Base-by-base conservation (phyloP, 1,139 yeast species). In the Nadsonia commutata region DNA sequence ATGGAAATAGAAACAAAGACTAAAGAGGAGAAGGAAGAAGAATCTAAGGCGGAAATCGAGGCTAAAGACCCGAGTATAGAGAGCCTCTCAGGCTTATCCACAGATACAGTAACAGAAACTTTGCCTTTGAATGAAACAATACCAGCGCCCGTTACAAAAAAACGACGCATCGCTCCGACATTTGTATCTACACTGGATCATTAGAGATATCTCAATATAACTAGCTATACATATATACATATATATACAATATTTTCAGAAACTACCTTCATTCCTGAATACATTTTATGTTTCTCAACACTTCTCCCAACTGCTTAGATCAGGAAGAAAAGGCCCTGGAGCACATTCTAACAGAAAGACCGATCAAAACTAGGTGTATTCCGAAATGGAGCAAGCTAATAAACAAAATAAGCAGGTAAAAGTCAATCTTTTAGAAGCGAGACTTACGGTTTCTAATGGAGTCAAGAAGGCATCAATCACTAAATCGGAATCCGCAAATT, bases 131-230 rank as follows among this genome's bases (percentile, higher is more conserved):
- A n/a, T n/a, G n/a, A n/a, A n/a, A n/a, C n/a, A n/a, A n/a, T n/a
- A n/a, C n/a, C n/a, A n/a, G n/a, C 40, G 37, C 38, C 42, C 16
- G 43, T 49, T 23, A 66, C 64, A 49, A 63, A 66, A 45, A 69
- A 69, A 51, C 64, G 71, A 44, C 56, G 75, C 45, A 60, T 72
- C 3, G 62, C 67, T 0, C 76, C 78, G 6, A 70, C 71, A 2
- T 53, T 69, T 40, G 57, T 71, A 27, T 31, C 43, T n/a, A 33
- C 33, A 20, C 31, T n/a, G n/a, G n/a, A n/a, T n/a, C n/a, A n/a
- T n/a, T n/a, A n/a, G n/a, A n/a, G n/a, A n/a, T n/a, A n/a, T n/a
- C n/a, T n/a, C n/a, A n/a, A n/a, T n/a, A n/a, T n/a, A n/a, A n/a
- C n/a, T n/a, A n/a, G n/a, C n/a, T n/a, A n/a, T n/a, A n/a, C n/a